Percentiles rank a stretch among this genome's conserved stretches.
phyloP scores from a whole-genome alignment of 306 rosid species.

The Benincasa hispida region DNA sequence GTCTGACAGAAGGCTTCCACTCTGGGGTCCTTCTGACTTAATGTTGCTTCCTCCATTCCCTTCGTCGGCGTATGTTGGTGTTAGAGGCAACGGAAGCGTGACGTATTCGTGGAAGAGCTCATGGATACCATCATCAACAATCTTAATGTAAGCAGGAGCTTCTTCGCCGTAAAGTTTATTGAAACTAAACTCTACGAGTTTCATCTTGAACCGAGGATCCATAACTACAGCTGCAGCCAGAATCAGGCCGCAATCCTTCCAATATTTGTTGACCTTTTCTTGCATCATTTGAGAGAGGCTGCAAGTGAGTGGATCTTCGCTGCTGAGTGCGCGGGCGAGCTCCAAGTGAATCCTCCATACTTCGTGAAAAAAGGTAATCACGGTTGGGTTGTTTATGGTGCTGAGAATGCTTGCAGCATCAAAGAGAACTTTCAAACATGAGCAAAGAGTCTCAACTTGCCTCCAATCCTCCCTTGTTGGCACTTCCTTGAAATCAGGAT shows the following conservation, averaged over 20 bases:
- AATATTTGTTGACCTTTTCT: conserved; percentile 53
- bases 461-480: conserved; percentile 86
- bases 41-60: conserved; percentile 31
- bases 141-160: conserved; percentile 45
- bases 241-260: conserved; percentile 68
- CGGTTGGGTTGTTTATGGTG: conserved; percentile 41
- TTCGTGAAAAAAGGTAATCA: conserved; percentile 69
- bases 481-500: conserved; percentile 69
- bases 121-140: conserved; percentile 72
- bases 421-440: conserved; percentile 53
- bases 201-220: conserved; percentile 97
- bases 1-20: conserved; percentile 39
- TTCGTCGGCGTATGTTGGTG: conserved; percentile 63
- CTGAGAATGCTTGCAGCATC: conserved; percentile 63
- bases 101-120: conserved; percentile 75
- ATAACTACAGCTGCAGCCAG: conserved; percentile 80
- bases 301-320: conserved; percentile 50
- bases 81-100: conserved; percentile 68
- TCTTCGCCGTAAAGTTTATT: conserved; percentile 59
- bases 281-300: conserved; percentile 41
- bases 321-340: conserved; percentile 32
- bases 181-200: conserved; percentile 89
- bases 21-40: conserved; percentile 34
- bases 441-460: conserved; percentile 60
- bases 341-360: conserved; percentile 89